These are phyloP conservation scores for Cystofilobasidium bisporidii DNA, from an alignment of 768 basidiomycete genomes.

Conservation along the genomic window DNA sequence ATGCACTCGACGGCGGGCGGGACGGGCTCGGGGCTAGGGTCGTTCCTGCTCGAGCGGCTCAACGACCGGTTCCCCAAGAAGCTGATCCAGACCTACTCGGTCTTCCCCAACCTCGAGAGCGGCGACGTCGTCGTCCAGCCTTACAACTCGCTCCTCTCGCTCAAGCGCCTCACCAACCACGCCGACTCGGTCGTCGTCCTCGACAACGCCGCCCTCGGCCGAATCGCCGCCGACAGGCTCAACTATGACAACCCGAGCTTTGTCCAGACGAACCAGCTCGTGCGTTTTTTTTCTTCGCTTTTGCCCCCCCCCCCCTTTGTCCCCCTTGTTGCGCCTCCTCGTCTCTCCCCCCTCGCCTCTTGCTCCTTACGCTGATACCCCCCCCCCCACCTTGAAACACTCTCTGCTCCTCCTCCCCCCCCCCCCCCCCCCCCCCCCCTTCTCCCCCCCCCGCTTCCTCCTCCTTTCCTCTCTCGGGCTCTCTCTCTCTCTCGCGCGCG, in stretches of 20 bases:
- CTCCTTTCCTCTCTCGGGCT: too few relatives aligned
- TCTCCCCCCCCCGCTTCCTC: too few relatives aligned
- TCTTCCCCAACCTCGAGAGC: conserved; percentile 77
- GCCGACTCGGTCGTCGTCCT: conserved; percentile 96
- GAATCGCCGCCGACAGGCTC: conserved; percentile 85
- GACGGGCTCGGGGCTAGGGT: conserved; percentile 94
- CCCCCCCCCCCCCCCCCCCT: too few relatives aligned
- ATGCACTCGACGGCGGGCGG: conserved; percentile 99
- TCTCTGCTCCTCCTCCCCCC: not conserved
- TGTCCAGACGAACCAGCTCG: conserved; percentile 85
- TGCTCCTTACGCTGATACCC: not conserved
- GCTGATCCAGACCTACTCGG: conserved; percentile 96
- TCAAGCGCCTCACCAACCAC: conserved; percentile 88
- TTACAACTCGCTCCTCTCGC: conserved; percentile 86
- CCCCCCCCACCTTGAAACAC: not conserved
- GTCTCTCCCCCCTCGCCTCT: not conserved
- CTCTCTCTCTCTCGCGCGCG: too few relatives aligned
- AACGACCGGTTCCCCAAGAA: conserved; percentile 99
- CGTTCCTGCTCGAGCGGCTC: conserved; percentile 89
- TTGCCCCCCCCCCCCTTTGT: not conserved
- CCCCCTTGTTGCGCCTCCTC: not conserved
- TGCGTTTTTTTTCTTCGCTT: conserved; percentile 39
- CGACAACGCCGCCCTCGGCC: conserved; percentile 85
- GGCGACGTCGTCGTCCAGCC: conserved; percentile 93
- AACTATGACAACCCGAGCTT: conserved; percentile 69